Conservation (phyloP, 257 asterid species). For the Solanum lycopersicoides region DNA sequence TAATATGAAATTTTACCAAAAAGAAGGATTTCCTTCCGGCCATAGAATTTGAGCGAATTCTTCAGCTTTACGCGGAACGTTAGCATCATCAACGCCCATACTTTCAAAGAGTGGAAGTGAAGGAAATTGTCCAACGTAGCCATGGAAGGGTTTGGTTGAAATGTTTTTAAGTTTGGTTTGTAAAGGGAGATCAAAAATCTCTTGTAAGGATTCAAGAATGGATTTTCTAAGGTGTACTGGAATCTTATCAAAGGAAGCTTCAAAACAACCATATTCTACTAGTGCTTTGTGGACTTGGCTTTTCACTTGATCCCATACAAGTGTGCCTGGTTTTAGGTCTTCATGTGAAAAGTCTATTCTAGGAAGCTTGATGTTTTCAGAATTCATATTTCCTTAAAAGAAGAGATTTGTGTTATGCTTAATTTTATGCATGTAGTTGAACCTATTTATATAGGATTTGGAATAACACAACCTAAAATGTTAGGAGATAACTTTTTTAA, state of each 20-base stretch:
- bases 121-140: constrained; percentile 47
- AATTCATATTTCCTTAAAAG: constrained; percentile 9
- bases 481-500: too few relatives aligned
- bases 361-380: constrained; percentile 31
- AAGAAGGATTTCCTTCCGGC: constrained; percentile 45
- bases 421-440: not conserved
- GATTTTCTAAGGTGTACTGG: constrained; percentile 15
- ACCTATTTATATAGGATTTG: not conserved
- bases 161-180: constrained; percentile 24
- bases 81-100: constrained; percentile 36
- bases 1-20: constrained; percentile 18
- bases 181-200: constrained; percentile 52
- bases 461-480: not conserved
- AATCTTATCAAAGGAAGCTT: constrained; percentile 30
- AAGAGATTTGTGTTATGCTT: not conserved
- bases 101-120: constrained; percentile 50
- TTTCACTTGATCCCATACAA: constrained; percentile 24
- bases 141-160: constrained; percentile 38
- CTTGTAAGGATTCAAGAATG: constrained; percentile 11
- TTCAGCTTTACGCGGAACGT: constrained; percentile 3
- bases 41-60: constrained; percentile 33
- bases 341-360: constrained; percentile 27
- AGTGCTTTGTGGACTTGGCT: constrained; percentile 30
- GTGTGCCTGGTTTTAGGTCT: constrained; percentile 14
- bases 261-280: constrained; percentile 50